Base-by-base conservation (phyloP, 1,284 basidiomycete genomes). In the Trichosporon ovoides region DNA sequence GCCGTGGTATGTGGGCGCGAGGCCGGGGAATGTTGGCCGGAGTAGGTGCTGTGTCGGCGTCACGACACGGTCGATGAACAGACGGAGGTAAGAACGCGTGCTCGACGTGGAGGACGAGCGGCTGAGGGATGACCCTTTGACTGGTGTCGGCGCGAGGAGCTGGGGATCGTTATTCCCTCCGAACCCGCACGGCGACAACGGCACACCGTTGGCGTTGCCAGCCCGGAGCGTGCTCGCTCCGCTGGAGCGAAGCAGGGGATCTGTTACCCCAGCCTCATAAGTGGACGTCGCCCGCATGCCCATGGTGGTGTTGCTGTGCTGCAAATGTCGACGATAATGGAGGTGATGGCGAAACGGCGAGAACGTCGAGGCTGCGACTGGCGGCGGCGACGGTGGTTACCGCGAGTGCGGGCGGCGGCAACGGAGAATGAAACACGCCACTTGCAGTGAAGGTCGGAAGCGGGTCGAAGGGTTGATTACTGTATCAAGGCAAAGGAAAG, bases 11-110 rank as follows among this genome's bases (percentile, higher is more conserved):
- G 76, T 74, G 10, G 71, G 72, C 2, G 71, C 71, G 10, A 72
- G 71, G n/a, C 75, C 75, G 18, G 75, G 74, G 63, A 77, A 78
- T 6, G 76, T 77, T 1, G 76, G 76, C 9, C 73, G 65, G 2
- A 71, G 56, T 19, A 78, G 70, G 55, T 77, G 75, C 63, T 74
- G 74, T 14, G 70, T 68, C 18, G 76, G 75, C 1, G 74, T 73
- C 1, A 66, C 66, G 5, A 70, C 67, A 31, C 76, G 65, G 63
- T 77, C 75, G 57, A 78, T 77, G 46, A 76, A 74, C 20, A 78
- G 73, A 4, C 75, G 61, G 14, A 48, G 24, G 43, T 48, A 48
- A 22, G 43, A 76, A 63, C n/a, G 68, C 65, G 48, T 68, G 54
- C 38, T 55, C 56, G 36, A 48, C 48, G 48, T 56, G 0, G 73